Evolutionary conservation across 257 asterid species (phyloP), one percentile per base, ranked within the genome.

Genomic region (Asclepias syriaca): DNA sequence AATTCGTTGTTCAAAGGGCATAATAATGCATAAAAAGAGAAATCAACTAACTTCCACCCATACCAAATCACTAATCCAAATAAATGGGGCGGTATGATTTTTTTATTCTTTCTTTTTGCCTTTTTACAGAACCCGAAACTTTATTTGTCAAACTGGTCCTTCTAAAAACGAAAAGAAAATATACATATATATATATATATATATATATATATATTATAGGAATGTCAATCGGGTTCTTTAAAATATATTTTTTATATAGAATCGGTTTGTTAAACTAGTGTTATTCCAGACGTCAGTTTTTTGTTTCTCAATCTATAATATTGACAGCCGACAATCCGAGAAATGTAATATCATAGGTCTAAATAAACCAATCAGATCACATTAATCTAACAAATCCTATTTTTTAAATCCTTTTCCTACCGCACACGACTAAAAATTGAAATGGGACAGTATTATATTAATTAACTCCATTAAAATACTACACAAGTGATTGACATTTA

Each of bases 61-160:
- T 48, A 43, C 49, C 24, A 46, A 59, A 8, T 54, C 46, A 48
- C 61, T 46, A 29, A 5, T 72, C 56, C 49, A 65, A 65, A 53
- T 51, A 57, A 46, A 68, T 71, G 76, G 73, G 80, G 80, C 73
- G 76, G 80, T 71, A 68, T n/a, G 51, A 58, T 18, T 43, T 54
- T 0, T 74, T 9, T 74, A 56, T 39, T 34, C 14, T 37, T 37
- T 43, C 15, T 32, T 58, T 54, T 5, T 21, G 19, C n/a, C n/a
- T 34, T 0, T 51, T 51, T 15, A 72, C n/a, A 49, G 34, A 22
- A 29, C 46, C n/a, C 24, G 0, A 12, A 45, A 7, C 75, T 3
- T 34, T 37, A 37, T 19, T 6, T 22, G 4, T 2, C 29, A 7
- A 60, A 10, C 19, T 27, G 59, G 45, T 61, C 29, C 46, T 40